Evolutionary conservation across 208 protist species (phyloP), one percentile per base, ranked within the genome.

Genomic region (Crithidia sp.): DNA sequence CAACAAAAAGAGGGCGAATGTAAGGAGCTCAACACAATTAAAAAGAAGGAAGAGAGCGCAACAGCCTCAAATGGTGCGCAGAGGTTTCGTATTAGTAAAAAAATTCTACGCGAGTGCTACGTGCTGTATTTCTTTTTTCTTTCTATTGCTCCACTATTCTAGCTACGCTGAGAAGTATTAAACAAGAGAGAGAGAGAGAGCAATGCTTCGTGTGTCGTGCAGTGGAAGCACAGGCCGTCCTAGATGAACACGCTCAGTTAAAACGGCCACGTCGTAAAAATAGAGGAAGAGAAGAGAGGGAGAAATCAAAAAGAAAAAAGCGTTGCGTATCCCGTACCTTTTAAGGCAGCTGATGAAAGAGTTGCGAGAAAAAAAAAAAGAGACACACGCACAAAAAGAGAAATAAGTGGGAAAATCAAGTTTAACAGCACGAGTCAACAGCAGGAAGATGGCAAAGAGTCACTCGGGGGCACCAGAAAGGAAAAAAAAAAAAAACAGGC

Each of bases 221-320:
- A 28, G 28, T 28, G 28, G 28, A 28, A 28, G 28, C 28, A 28
- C 28, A 28, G 28, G 28, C 28, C 28, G 28, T 28, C 28, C 28
- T 28, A 28, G 28, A 28, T 28, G 28, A 28, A 28, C 28, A 28
- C 28, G 28, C 28, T 28, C 28, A 28, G 28, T 28, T 28, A 0
- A 28, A 28, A 28, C 1, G 28, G 28, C 28, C 28, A 28, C 28
- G 0, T 28, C 28, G 28, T 28, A 36, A 36, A 59, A 7, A 50
- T 0, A 50, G 43, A 39, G 10, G 57, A 57, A 68, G 54, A 6
- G 19, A 68, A 14, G 63, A 57, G 45, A 53, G 63, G 47, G n/a
- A 57, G 47, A 57, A 17, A 72, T 41, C 0, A 63, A 62, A 43
- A 72, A 12, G n/a, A 28, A 28, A 28, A 28, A 28, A 28, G 28